A percentile compares a stretch with the other conserved stretches of the same genome.
These are phyloP conservation scores for Podaxis sp. DNA, from an alignment of 768 basidiomycete species.

Conservation along the genomic window DNA sequence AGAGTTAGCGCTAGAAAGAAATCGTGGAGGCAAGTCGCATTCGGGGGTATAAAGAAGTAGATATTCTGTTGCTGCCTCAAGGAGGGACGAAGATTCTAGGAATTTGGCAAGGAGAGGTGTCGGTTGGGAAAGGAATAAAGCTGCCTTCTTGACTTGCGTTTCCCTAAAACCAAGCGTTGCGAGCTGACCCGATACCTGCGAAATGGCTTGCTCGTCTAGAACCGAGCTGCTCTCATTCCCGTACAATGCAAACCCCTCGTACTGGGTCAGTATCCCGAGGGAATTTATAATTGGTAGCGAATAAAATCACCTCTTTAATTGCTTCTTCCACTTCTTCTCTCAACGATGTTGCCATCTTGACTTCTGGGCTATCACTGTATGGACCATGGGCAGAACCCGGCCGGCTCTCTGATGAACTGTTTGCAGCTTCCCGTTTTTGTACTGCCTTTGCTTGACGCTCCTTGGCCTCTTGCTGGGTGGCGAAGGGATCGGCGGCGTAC, in stretches of 20 bases:
- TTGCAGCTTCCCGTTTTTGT: slow-evolving; percentile 39
- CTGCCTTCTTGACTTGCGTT: slow-evolving; percentile 49
- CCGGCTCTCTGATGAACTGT: background rate
- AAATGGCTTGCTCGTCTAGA: slow-evolving; percentile 41
- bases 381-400: slow-evolving; percentile 28
- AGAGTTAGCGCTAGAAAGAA: slow-evolving; percentile 63
- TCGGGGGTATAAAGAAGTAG: slow-evolving; percentile 83
- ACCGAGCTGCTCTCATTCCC: slow-evolving; percentile 31
- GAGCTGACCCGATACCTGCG: slow-evolving; percentile 54
- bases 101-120: slow-evolving; percentile 64
- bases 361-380: slow-evolving; percentile 62
- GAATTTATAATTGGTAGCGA: slow-evolving; percentile 8
- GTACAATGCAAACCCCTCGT: slow-evolving; percentile 51
- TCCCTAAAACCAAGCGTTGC: slow-evolving; percentile 64
- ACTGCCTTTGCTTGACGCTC: slow-evolving; percentile 61
- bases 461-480: slow-evolving; percentile 65
- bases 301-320: slow-evolving; percentile 62
- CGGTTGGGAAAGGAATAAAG: slow-evolving; percentile 55
- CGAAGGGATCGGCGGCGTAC: slow-evolving; percentile 86
- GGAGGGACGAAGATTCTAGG: slow-evolving; percentile 53
- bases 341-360: slow-evolving; percentile 76
- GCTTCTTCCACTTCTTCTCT: slow-evolving; percentile 81
- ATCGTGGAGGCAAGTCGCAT: slow-evolving; percentile 78
- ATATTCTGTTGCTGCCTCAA: slow-evolving; percentile 84
- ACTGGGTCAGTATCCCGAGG: slow-evolving; percentile 5